Evolutionary conservation across 495 filamentous ascomycete genomes (phyloP), one percentile per base, ranked within the genome.

Genomic region (Sporormia fimetaria): DNA sequence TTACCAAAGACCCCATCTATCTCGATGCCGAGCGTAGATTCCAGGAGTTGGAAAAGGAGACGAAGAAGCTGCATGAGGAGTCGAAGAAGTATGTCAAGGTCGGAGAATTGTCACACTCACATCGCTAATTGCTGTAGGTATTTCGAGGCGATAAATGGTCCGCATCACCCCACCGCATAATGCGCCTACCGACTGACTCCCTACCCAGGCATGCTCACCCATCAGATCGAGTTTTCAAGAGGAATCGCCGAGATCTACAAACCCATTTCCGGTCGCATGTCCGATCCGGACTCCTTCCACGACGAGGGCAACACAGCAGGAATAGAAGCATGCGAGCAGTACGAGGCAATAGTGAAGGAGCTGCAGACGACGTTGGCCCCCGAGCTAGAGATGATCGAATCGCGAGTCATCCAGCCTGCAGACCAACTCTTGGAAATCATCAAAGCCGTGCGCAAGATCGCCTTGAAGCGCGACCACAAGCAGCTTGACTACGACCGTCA

Each of bases 141-240:
- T 63, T 94, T 90, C 51, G 77, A 93, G 27, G 86, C 90, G 58
- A 94, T 99, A 60, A 96, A 96, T 63, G 83, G 78, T 81, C 57
- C 33, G 48, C 49, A 33, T 23, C 27, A 9, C 20, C 39, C 18
- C 23, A 10, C n/a, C 15, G 8, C 20, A 3, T 25, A 14, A 9
- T 6, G 10, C 10, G 0, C 21, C 8, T 32, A 9, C 14, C 14
- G 16, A 33, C 26, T 22, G 29, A 15, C 9, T 14, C 7, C 3
- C 15, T 2, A n/a, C 27, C 37, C 44, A 82, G 78, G 86, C 67
- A 99, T 99, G 90, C 68, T 99, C 51, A 77, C 67, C 62, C 86
- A 94, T 65, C 90, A 99, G 63, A 95, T 96, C 69, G 92, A 92
- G 62, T 99, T 99, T 69, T 92, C 87, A 51, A 79, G 94, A 66